A percentile compares a stretch with the other conserved stretches of the same genome.
Conservation (phyloP, 352 stramenopile species). For the Peronospora farinosa region DNA sequence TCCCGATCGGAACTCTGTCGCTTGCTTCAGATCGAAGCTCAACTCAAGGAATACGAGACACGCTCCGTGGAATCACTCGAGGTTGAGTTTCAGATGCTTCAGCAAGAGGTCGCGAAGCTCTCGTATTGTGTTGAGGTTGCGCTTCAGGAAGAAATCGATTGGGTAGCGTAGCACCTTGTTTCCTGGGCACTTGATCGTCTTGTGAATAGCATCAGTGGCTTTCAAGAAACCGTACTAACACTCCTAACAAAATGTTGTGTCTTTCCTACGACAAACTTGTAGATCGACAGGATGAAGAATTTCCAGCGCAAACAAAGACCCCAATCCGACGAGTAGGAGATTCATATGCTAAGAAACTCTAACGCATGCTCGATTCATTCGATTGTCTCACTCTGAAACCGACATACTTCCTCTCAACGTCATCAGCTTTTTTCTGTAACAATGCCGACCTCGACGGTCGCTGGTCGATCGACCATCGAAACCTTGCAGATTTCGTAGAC, state of each 20-base stretch:
- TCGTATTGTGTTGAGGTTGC: constrained; percentile 6
- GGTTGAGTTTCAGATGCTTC: constrained; percentile 6
- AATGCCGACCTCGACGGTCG: constrained; percentile 9
- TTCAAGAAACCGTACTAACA: background rate
- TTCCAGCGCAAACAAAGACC: background rate
- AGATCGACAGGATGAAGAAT: constrained; percentile 2
- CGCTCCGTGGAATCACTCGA: constrained; percentile 14
- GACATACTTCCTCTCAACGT: background rate
- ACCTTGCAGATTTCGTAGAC: constrained; percentile 17
- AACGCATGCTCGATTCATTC: background rate
- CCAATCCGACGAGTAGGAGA: background rate
- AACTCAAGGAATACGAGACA: constrained; percentile 10
- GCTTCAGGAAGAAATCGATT: constrained; percentile 13
- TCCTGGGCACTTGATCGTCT: background rate
- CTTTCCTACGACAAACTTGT: background rate
- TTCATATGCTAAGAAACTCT: background rate
- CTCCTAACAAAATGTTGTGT: background rate
- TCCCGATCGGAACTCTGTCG: constrained; percentile 15
- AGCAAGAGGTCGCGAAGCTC: constrained; percentile 13
- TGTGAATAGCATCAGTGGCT: too few relatives aligned
- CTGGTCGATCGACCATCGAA: constrained; percentile 14
- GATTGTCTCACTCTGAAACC: background rate
- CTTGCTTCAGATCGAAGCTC: constrained; percentile 6
- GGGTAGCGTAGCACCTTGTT: constrained; percentile 5
- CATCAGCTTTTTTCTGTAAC: constrained; percentile 5